phyloP scores from a whole-genome alignment of 371 early-diverging fungal genomes.

The Coemansia sp. region DNA sequence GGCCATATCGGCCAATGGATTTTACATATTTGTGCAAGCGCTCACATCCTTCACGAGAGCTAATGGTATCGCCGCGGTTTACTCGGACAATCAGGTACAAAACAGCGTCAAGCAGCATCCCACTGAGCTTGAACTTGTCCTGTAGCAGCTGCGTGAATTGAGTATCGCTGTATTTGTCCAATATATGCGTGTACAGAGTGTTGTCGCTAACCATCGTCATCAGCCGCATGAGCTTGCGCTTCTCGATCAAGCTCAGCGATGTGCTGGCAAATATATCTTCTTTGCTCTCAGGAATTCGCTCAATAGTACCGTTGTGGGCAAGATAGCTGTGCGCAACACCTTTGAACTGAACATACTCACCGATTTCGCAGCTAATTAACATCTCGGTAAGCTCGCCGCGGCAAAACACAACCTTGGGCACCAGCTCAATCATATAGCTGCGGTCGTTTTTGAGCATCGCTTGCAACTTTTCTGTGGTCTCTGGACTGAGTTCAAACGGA shows the following conservation, averaged over 20 bases:
- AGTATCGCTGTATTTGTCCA: not conserved
- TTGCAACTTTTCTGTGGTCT: not conserved
- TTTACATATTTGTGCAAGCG: conserved; percentile 68
- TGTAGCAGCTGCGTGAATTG: conserved; percentile 49
- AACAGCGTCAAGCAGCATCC: conserved; percentile 66
- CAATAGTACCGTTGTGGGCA: conserved; percentile 39
- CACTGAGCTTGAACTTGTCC: conserved; percentile 66
- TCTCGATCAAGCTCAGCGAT: conserved; percentile 74
- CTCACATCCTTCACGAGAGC: conserved; percentile 63
- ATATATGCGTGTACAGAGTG: not conserved
- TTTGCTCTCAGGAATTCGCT: conserved; percentile 81
- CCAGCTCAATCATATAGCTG: conserved; percentile 75
- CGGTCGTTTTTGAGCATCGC: conserved; percentile 56
- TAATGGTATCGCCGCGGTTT: conserved; percentile 51
- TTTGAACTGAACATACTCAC: conserved; percentile 85
- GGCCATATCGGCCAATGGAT: conserved; percentile 87
- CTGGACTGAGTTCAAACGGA: not conserved
- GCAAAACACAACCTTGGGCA: conserved; percentile 74
- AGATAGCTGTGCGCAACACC: conserved; percentile 71
- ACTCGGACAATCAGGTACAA: conserved; percentile 72
- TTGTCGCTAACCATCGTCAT: conserved; percentile 60
- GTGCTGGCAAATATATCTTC: conserved; percentile 88
- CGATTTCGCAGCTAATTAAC: conserved; percentile 78
- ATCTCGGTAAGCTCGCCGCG: conserved; percentile 74
- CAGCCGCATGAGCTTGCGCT: conserved; percentile 87